phyloP scores from a whole-genome alignment of 352 stramenopile genomes.

The Saprolegnia diclina region DNA sequence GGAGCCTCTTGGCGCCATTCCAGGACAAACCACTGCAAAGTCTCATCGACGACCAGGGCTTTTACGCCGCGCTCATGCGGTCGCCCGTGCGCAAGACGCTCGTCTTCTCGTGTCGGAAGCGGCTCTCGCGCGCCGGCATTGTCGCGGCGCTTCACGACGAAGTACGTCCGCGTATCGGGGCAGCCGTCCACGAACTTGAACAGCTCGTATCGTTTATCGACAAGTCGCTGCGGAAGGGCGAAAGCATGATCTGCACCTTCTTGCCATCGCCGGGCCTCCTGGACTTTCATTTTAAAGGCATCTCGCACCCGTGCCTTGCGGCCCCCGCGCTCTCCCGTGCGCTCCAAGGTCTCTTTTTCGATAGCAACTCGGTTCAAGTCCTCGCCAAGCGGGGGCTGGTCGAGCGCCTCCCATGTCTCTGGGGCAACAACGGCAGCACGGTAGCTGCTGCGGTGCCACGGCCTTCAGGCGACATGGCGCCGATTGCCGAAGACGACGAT shows the following conservation, averaged over 20 bases:
- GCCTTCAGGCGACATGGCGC: too few species aligned
- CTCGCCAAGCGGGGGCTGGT: constrained; percentile 69
- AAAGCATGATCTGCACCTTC: constrained; percentile 70
- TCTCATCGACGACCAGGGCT: constrained; percentile 63
- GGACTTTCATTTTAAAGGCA: constrained; percentile 60
- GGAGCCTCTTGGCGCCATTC: constrained; percentile 52
- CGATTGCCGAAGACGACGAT: not conserved
- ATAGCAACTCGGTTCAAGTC: constrained; percentile 74
- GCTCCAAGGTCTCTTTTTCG: constrained; percentile 71
- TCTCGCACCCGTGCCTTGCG: constrained; percentile 64
- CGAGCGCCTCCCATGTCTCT: constrained; percentile 64
- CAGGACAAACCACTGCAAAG: constrained; percentile 47
- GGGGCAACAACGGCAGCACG: constrained; percentile 49
- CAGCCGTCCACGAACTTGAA: constrained; percentile 40
- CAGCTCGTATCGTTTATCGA: constrained; percentile 73
- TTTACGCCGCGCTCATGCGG: constrained; percentile 60
- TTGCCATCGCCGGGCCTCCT: constrained; percentile 50
- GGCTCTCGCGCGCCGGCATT: constrained; percentile 67
- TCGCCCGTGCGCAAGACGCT: constrained; percentile 67
- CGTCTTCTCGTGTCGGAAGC: constrained; percentile 70
- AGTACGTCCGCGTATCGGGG: constrained; percentile 58
- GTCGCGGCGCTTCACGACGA: constrained; percentile 61
- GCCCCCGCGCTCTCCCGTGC: constrained; percentile 59
- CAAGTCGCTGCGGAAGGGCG: constrained; percentile 74
- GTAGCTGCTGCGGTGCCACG: not conserved